Percentiles rank a stretch among this genome's conserved stretches.
These are phyloP conservation scores for Dillenia suffruticosa DNA, from an alignment of 164 flowering plant genomes.

Conservation along the genomic window DNA sequence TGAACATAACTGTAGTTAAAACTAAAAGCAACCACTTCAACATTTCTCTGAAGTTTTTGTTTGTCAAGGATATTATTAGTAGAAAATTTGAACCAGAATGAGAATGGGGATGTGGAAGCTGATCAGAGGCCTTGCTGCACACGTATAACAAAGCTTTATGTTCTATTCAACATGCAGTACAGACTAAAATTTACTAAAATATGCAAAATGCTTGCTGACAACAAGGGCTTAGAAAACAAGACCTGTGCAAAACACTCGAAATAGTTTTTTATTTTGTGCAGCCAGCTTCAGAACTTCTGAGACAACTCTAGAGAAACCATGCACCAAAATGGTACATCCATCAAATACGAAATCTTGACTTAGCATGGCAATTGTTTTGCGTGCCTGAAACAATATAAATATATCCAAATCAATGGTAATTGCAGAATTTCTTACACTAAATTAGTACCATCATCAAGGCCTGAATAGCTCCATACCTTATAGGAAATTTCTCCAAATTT, in stretches of 20 bases:
- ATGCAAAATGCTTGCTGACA: background rate
- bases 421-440: background rate
- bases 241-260: conserved; percentile 96
- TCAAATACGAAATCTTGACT: conserved; percentile 95
- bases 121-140: background rate
- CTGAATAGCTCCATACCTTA: conserved; percentile 45
- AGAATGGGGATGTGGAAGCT: background rate
- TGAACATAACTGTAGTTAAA: too few species aligned
- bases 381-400: conserved; percentile 52
- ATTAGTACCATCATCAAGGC: conserved; percentile 4
- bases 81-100: too few species aligned
- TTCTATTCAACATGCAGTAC: background rate
- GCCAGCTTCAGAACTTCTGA: conserved; percentile 82
- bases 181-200: background rate
- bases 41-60: too few species aligned
- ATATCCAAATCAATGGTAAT: background rate
- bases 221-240: conserved; percentile 10
- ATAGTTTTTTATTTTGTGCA: conserved; percentile 76
- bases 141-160: background rate
- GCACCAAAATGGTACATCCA: conserved; percentile 97
- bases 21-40: too few species aligned
- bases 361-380: conserved; percentile 86
- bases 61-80: too few species aligned
- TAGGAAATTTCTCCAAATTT: conserved; percentile 92
- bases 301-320: conserved; percentile 96